Conservation (phyloP, 257 asterid species). For the Leptodermis oblonga region DNA sequence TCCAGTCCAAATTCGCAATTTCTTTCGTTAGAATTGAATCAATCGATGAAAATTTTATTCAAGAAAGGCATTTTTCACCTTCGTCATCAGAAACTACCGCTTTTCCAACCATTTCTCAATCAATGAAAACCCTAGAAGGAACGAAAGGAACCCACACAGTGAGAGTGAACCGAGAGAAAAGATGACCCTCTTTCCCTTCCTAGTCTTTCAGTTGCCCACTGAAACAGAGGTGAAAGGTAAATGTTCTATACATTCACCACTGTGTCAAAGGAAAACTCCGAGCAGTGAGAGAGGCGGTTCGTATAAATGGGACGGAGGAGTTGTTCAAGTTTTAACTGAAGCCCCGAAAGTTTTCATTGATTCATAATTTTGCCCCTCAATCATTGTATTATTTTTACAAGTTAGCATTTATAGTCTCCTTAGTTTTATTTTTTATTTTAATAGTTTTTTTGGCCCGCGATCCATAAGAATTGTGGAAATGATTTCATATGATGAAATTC, state of each 20-base stretch:
- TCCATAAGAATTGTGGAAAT: no score
- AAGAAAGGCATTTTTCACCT: slow-evolving; percentile 33
- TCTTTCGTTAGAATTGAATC: not conserved
- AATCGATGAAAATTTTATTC: not conserved
- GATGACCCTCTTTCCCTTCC: slow-evolving; percentile 4
- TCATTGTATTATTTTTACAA: no score
- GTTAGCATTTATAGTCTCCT: no score
- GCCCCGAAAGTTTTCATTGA: no score
- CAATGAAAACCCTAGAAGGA: slow-evolving; percentile 40
- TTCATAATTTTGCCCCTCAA: no score
- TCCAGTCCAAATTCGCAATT: not conserved
- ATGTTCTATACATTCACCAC: not conserved
- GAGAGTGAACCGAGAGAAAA: not conserved
- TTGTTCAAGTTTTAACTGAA: no score
- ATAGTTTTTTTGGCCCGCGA: no score
- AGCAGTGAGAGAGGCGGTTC: not conserved
- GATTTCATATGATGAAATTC: no score
- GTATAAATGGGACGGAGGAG: not conserved
- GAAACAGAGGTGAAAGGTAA: not conserved
- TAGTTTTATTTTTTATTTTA: no score
- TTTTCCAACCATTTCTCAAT: slow-evolving; percentile 51
- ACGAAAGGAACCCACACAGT: not conserved
- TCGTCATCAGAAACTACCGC: slow-evolving; percentile 76
- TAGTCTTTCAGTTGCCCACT: not conserved
- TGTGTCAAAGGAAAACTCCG: not conserved